A percentile compares a stretch with the other conserved stretches of the same genome.
Conservation (phyloP, 1,284 basidiomycete genomes). For the Phylloboletellus chloephorus region DNA sequence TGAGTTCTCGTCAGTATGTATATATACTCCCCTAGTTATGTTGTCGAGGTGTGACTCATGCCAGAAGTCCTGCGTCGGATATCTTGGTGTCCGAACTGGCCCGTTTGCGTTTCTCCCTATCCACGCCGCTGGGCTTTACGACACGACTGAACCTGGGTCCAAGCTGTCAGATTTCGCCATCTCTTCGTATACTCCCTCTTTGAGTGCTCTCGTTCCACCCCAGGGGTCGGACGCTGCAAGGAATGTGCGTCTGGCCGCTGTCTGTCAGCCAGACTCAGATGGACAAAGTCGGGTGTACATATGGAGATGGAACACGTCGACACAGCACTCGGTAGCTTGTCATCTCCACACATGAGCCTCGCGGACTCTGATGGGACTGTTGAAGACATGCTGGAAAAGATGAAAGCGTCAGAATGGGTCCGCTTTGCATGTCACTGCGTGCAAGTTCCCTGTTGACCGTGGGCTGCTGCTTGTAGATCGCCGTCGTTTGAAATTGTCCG, state of each 20-base stretch:
- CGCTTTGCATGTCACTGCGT: conserved; percentile 2
- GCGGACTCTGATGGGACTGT: neutral
- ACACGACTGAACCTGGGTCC: neutral
- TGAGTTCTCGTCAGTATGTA: neutral
- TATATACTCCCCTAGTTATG: no score
- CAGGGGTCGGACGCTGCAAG: neutral
- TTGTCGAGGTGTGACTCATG: no score
- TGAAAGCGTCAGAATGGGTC: neutral
- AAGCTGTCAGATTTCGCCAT: conserved; percentile 14
- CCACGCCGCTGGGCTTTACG: conserved; percentile 14
- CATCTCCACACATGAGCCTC: neutral
- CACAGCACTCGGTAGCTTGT: neutral
- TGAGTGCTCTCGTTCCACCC: no score
- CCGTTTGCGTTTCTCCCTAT: conserved; percentile 14
- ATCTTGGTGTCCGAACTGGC: conserved; percentile 14
- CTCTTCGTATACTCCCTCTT: conserved; percentile 16
- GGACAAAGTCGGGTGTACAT: neutral
- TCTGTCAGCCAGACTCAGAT: conserved; percentile 1
- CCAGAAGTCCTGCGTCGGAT: conserved; percentile 6
- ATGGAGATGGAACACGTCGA: conserved; percentile 2
- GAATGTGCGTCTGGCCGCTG: neutral
- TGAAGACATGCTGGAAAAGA: conserved; percentile 1
- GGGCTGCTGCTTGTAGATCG: neutral
- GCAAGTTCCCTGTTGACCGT: neutral
- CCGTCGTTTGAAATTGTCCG: neutral